Conservation (phyloP, 2,329 filamentous ascomycete genomes). For the Ophiostoma ulmi region DNA sequence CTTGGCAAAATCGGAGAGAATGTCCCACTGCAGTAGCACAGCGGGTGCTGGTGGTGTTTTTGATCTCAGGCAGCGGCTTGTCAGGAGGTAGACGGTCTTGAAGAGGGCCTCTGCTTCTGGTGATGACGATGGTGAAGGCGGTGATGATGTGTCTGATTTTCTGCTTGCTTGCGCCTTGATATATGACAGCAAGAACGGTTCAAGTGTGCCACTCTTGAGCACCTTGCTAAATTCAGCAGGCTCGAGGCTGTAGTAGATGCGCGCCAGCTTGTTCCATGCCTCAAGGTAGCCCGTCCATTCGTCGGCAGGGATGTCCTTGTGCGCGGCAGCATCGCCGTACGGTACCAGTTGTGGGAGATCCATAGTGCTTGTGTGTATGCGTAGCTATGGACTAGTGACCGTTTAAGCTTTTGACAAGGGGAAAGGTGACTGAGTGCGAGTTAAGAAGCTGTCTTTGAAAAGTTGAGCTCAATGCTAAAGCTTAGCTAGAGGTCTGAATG, state of each 20-base stretch:
- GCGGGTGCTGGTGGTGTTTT: conserved; percentile 12
- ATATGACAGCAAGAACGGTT: conserved; percentile 62
- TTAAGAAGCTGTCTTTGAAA: not conserved
- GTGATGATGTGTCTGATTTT: conserved; percentile 35
- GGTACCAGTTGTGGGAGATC: conserved; percentile 66
- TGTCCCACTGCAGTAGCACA: conserved; percentile 56
- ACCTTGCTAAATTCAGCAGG: conserved; percentile 50
- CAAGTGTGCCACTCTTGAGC: conserved; percentile 48
- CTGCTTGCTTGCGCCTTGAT: conserved; percentile 48
- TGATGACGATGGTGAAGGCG: conserved; percentile 21
- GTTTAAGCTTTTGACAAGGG: not conserved
- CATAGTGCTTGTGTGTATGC: not conserved
- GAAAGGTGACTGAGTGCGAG: not conserved
- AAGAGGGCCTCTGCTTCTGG: conserved; percentile 42
- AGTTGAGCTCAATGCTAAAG: not conserved
- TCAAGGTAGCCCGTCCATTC: conserved; percentile 77
- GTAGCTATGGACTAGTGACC: not conserved
- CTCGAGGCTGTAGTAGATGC: conserved; percentile 58
- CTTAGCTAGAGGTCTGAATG: conserved; percentile 4
- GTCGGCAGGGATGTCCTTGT: conserved; percentile 56
- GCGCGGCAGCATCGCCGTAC: conserved; percentile 61
- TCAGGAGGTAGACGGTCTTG: conserved; percentile 60
- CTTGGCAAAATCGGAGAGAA: conserved; percentile 63
- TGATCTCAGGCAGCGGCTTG: conserved; percentile 44
- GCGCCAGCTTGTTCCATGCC: conserved; percentile 66